Evolutionary conservation across 2,329 filamentous ascomycete genomes (phyloP).

Genomic region (Chrysosporium queenslandicum): DNA sequence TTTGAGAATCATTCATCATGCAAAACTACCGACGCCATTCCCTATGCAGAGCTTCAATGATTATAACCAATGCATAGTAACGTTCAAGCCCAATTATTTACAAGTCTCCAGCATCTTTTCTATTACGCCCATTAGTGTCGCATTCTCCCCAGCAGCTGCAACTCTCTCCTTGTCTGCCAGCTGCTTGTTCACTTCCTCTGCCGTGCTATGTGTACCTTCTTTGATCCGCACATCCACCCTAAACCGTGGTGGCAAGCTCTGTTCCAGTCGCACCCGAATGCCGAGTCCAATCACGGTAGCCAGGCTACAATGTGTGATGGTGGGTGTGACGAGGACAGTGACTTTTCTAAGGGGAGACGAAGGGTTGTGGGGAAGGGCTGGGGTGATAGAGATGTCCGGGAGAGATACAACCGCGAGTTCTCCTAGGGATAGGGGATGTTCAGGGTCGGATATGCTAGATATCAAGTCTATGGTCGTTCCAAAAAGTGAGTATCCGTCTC

Average conservation of each 20-base stretch:
- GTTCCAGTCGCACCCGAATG: conserved; percentile 81
- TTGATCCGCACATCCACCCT: conserved; percentile 89
- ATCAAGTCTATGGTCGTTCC: conserved; percentile 60
- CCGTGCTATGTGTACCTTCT: conserved; percentile 88
- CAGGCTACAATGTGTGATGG: conserved; percentile 91
- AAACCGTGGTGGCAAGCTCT: conserved; percentile 82
- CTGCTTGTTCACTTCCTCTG: conserved; percentile 94
- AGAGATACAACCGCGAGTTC: conserved; percentile 91
- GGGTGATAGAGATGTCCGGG: conserved; percentile 75
- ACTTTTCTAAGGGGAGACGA: conserved; percentile 60
- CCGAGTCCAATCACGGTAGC: conserved; percentile 94
- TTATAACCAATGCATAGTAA: background rate
- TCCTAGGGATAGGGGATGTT: conserved; percentile 88
- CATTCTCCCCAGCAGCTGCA: conserved; percentile 87
- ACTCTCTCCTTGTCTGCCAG: conserved; percentile 93
- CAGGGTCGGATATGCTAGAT: conserved; percentile 86
- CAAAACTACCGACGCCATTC: no score
- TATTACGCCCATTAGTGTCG: conserved; percentile 74
- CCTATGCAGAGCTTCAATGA: background rate
- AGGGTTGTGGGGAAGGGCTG: conserved; percentile 50
- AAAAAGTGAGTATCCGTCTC: background rate
- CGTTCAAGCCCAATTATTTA: conserved; percentile 37
- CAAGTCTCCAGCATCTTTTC: conserved; percentile 91
- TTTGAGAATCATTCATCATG: no score
- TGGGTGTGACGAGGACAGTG: conserved; percentile 83